Percentiles rank a stretch among this genome's conserved stretches.
These are phyloP conservation scores for Coffea humblotiana DNA, from an alignment of 305 asterid species.

Conservation along the genomic window DNA sequence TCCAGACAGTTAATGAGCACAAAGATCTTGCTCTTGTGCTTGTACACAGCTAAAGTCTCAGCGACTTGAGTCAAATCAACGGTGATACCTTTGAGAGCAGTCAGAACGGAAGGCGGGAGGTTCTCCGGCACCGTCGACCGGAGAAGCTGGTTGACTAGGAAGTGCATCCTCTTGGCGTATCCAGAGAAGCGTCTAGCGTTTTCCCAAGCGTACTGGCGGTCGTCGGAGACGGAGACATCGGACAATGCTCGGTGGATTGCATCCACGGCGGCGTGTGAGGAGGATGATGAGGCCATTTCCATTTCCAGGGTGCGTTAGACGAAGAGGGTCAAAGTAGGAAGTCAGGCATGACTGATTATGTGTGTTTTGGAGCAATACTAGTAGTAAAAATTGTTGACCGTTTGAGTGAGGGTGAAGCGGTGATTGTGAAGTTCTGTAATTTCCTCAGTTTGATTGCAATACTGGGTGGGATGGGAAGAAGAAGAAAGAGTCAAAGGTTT, in stretches of 20 bases:
- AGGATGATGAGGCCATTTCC: constrained; percentile 17
- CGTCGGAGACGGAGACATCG: constrained; percentile 6
- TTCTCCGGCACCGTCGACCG: constrained; percentile 20
- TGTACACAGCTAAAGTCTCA: constrained; percentile 19
- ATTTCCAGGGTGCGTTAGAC: neutral
- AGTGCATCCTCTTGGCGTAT: constrained; percentile 29
- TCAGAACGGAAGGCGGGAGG: constrained; percentile 14
- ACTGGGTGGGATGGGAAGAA: neutral
- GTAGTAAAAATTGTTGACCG: too few species aligned
- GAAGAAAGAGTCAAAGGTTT: constrained; percentile 9
- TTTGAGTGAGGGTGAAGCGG: neutral
- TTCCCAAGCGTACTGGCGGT: constrained; percentile 26
- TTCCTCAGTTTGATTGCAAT: too few species aligned
- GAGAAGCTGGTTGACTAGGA: constrained; percentile 15
- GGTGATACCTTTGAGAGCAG: constrained; percentile 29
- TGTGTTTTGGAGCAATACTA: too few species aligned
- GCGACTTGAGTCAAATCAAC: constrained; percentile 19
- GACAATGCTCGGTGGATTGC: constrained; percentile 15
- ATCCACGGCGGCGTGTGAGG: constrained; percentile 16
- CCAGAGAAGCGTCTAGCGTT: constrained; percentile 28
- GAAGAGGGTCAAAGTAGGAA: neutral
- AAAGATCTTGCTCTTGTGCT: constrained; percentile 22
- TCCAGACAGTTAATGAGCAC: constrained; percentile 27
- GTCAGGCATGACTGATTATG: neutral
- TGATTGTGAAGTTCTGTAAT: neutral